Percentiles rank a stretch among this genome's conserved stretches.
These are phyloP conservation scores for Podospora bellae-mahoneyi DNA, from an alignment of 495 filamentous ascomycete genomes.

Conservation along the genomic window DNA sequence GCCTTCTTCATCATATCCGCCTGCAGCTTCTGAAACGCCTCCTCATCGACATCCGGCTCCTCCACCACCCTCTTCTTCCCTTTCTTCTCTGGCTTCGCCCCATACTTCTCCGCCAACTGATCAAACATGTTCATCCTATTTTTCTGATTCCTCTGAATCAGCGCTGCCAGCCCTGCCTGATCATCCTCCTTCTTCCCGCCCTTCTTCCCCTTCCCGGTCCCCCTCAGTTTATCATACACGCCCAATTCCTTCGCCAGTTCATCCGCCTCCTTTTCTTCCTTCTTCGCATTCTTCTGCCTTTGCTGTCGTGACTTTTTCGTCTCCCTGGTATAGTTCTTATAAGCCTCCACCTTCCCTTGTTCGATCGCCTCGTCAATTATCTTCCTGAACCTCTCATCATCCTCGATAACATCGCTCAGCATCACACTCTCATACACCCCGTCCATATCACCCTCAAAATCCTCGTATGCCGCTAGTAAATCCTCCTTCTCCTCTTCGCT, in stretches of 20 bases:
- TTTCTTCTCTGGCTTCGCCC: conserved; percentile 38
- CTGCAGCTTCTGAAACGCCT: conserved; percentile 56
- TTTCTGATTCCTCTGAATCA: conserved; percentile 42
- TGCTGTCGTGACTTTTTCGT: conserved; percentile 59
- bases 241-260: conserved; percentile 67
- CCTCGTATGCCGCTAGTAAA: conserved; percentile 69
- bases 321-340: conserved; percentile 68
- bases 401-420: conserved; percentile 77
- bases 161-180: conserved; percentile 41
- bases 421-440: conserved; percentile 76
- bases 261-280: conserved; percentile 70
- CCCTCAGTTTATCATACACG: conserved; percentile 56
- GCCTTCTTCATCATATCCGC: conserved; percentile 41
- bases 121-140: conserved; percentile 55
- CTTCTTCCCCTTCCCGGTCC: conserved; percentile 44
- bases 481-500: conserved; percentile 79
- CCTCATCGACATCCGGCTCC: conserved; percentile 61
- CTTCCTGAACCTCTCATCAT: conserved; percentile 76
- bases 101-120: conserved; percentile 71
- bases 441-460: conserved; percentile 67
- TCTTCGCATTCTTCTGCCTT: conserved; percentile 59
- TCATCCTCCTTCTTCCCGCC: conserved; percentile 45
- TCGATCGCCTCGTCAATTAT: conserved; percentile 82
- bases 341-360: conserved; percentile 59
- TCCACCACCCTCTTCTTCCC: conserved; percentile 47